Evolutionary conservation across 2,329 filamentous ascomycete genomes (phyloP).

Genomic region (Aspergillus candidus): DNA sequence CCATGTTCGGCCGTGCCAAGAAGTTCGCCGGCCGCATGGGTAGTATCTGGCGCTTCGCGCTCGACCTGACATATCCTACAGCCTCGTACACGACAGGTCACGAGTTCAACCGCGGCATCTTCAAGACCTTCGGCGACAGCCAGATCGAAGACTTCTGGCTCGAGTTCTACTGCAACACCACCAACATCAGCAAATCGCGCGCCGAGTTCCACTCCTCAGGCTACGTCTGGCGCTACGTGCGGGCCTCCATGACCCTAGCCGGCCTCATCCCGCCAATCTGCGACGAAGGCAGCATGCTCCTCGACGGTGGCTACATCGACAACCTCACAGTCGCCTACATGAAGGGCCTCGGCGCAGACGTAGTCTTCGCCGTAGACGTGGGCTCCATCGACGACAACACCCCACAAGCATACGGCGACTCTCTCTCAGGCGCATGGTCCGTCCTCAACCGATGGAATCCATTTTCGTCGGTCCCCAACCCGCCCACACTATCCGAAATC

Average conservation of each 20-base stretch:
- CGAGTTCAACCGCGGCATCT: constrained; percentile 97
- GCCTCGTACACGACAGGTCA: constrained; percentile 97
- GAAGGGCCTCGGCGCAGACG: constrained; percentile 86
- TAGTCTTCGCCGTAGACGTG: constrained; percentile 94
- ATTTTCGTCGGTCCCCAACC: constrained; percentile 80
- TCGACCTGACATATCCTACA: constrained; percentile 93
- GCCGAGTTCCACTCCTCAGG: constrained; percentile 91
- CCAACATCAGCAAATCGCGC: constrained; percentile 92
- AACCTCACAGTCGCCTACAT: constrained; percentile 96
- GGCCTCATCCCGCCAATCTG: constrained; percentile 89
- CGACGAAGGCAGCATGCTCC: constrained; percentile 92
- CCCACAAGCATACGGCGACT: constrained; percentile 89
- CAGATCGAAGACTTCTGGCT: constrained; percentile 99
- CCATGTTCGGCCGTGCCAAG: constrained; percentile 93
- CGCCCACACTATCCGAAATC: constrained; percentile 90
- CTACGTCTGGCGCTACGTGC: constrained; percentile 95
- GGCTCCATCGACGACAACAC: constrained; percentile 87
- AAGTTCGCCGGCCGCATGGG: constrained; percentile 98
- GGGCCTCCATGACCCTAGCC: constrained; percentile 93
- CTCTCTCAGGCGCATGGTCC: constrained; percentile 90
- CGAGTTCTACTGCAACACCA: constrained; percentile 98
- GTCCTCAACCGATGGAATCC: constrained; percentile 96
- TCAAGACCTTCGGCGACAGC: constrained; percentile 94
- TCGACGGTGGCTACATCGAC: constrained; percentile 95
- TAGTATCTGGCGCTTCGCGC: constrained; percentile 95